Conservation (phyloP, 2,329 filamentous ascomycete genomes). For the Aureobasidium namibiae region DNA sequence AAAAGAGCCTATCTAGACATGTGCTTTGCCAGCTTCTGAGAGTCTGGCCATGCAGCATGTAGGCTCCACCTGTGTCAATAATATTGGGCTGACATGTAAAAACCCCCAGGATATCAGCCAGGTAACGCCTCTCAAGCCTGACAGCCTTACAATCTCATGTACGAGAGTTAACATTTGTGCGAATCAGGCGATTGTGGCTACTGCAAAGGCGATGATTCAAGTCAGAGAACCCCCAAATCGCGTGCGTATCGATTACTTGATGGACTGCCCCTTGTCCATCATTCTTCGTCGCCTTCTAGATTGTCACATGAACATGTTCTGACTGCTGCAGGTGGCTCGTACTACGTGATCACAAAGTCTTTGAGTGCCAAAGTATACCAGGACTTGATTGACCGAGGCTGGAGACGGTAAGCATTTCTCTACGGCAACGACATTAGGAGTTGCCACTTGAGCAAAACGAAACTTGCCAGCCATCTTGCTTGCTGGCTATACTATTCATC, state of each 20-base stretch:
- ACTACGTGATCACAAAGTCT: constrained; percentile 57
- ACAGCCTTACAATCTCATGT: too few relatives aligned
- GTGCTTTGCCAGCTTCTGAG: background rate
- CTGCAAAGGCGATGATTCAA: constrained; percentile 39
- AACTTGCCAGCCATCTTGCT: background rate
- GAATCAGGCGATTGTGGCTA: constrained; percentile 41
- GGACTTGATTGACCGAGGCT: constrained; percentile 62
- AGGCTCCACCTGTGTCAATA: background rate
- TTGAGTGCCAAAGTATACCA: constrained; percentile 64
- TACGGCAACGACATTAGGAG: background rate
- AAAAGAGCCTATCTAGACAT: background rate
- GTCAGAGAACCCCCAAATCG: constrained; percentile 39
- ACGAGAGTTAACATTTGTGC: background rate
- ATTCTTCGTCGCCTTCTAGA: background rate
- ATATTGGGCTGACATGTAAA: background rate
- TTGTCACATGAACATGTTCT: constrained; percentile 6
- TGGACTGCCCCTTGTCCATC: background rate
- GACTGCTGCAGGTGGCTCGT: constrained; percentile 55
- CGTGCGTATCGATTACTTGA: constrained; percentile 32
- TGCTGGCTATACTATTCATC: background rate
- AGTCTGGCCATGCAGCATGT: background rate
- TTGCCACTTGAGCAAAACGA: background rate
- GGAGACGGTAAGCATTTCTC: constrained; percentile 57
- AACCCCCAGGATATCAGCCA: constrained; percentile 35
- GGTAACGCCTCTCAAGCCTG: background rate